A percentile compares a stretch with the other conserved stretches of the same genome.
phyloP scores from a whole-genome alignment of 495 filamentous ascomycete genomes.

The Neurospora sp. region DNA sequence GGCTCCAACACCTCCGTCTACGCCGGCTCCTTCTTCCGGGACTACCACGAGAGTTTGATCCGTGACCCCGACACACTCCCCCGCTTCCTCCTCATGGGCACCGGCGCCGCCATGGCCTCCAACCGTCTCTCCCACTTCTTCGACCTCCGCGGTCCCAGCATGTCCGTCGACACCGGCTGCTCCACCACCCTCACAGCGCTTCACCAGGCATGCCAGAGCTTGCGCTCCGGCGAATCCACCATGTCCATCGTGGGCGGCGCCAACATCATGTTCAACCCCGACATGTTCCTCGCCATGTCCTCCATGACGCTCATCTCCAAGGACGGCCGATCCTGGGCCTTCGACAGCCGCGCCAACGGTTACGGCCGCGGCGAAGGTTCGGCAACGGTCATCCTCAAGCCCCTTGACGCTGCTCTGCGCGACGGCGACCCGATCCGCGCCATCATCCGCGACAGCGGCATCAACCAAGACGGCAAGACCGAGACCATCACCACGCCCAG shows the following conservation, averaged over 20 bases:
- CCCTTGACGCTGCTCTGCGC: slow-evolving; percentile 41
- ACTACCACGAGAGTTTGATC: slow-evolving; percentile 33
- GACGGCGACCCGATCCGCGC: slow-evolving; percentile 49
- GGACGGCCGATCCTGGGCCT: slow-evolving; percentile 26
- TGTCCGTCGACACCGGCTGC: slow-evolving; percentile 53
- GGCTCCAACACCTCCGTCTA: slow-evolving; percentile 34
- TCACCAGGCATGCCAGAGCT: slow-evolving; percentile 38
- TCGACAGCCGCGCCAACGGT: slow-evolving; percentile 48
- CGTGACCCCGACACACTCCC: slow-evolving; percentile 19
- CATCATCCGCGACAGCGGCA: slow-evolving; percentile 45
- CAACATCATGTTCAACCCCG: slow-evolving; percentile 25
- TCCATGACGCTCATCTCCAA: slow-evolving; percentile 25
- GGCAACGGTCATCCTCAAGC: slow-evolving; percentile 47
- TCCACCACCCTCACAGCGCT: slow-evolving; percentile 43
- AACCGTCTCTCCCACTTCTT: slow-evolving; percentile 51
- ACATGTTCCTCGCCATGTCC: slow-evolving; percentile 26
- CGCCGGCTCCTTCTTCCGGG: slow-evolving; percentile 33
- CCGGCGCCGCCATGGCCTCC: slow-evolving; percentile 35
- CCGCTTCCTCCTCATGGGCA: slow-evolving; percentile 43
- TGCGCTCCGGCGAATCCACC: slow-evolving; percentile 39
- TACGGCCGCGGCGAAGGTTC: slow-evolving; percentile 55
- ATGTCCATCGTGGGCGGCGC: slow-evolving; percentile 37
- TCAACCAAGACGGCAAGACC: slow-evolving; percentile 49
- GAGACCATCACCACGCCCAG: slow-evolving; percentile 38
- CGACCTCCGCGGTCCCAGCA: slow-evolving; percentile 43